phyloP scores from a whole-genome alignment of 1,284 basidiomycete species.

The Afroboletus lepidellus region DNA sequence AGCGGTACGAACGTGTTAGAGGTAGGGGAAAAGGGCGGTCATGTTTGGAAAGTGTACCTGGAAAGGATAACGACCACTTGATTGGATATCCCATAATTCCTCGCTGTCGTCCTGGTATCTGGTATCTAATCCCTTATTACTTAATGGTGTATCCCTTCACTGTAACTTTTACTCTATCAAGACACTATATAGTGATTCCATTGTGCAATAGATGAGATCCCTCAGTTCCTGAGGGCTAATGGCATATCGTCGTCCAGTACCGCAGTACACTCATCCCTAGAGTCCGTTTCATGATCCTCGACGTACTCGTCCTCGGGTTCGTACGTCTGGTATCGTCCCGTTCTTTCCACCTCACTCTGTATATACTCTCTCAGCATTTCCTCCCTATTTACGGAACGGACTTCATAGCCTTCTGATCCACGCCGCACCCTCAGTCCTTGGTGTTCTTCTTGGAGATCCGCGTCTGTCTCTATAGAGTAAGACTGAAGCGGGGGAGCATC shows the following conservation, averaged over 20 bases:
- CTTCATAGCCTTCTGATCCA: slow-evolving; percentile 81
- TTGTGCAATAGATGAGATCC: slow-evolving; percentile 7
- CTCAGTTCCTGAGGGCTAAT: slow-evolving; percentile 19
- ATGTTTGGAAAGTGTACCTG: slow-evolving; percentile 65
- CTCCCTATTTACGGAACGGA: slow-evolving; percentile 57
- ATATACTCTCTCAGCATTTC: slow-evolving; percentile 59
- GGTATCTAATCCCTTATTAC: slow-evolving; percentile 34
- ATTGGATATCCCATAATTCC: slow-evolving; percentile 8
- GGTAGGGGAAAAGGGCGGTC: slow-evolving; percentile 65
- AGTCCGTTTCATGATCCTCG: slow-evolving; percentile 28
- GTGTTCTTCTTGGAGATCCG: slow-evolving; percentile 34
- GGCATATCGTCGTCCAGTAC: slow-evolving; percentile 23
- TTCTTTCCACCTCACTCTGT: slow-evolving; percentile 48
- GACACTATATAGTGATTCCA: slow-evolving; percentile 16
- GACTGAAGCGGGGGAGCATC: slow-evolving; percentile 31
- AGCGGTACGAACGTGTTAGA: slow-evolving; percentile 59
- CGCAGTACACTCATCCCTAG: not conserved
- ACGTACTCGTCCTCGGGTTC: slow-evolving; percentile 47
- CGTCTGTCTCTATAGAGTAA: slow-evolving; percentile 38
- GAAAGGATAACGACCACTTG: slow-evolving; percentile 37
- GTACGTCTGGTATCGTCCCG: slow-evolving; percentile 61
- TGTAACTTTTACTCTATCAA: slow-evolving; percentile 30
- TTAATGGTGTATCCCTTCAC: slow-evolving; percentile 32
- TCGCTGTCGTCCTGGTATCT: slow-evolving; percentile 9
- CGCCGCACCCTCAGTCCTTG: slow-evolving; percentile 45